Percentiles rank a stretch among this genome's conserved stretches.
Conservation (phyloP, 202 grass and related monocot species). For the Schoenoplectus tabernaemontani region DNA sequence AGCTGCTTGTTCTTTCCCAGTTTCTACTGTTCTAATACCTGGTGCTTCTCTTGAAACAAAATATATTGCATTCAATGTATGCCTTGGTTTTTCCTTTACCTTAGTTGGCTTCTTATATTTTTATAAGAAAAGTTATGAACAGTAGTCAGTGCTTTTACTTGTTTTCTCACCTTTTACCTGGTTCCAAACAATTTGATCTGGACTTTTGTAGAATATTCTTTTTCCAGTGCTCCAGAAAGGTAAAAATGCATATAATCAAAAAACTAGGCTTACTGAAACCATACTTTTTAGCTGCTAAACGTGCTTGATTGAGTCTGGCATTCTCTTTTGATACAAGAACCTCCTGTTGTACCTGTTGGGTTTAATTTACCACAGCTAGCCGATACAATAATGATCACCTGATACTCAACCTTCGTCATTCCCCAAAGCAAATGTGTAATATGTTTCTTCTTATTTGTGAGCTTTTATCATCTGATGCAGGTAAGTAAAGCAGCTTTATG, state of each 20-base stretch:
- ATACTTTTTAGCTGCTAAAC: background rate
- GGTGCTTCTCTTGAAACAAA: constrained; percentile 55
- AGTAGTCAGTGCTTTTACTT: constrained; percentile 5
- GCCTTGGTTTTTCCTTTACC: constrained; percentile 13
- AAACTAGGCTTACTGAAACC: background rate
- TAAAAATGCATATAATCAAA: background rate
- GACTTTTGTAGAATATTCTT: background rate
- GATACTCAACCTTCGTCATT: background rate
- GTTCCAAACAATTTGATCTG: background rate
- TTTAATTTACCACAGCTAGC: background rate
- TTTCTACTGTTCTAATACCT: constrained; percentile 54
- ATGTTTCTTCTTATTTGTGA: constrained; percentile 12
- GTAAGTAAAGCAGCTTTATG: constrained; percentile 87
- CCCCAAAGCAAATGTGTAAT: background rate
- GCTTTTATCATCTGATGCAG: constrained; percentile 41
- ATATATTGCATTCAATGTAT: constrained; percentile 85
- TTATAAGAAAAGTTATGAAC: constrained; percentile 20
- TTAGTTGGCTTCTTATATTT: constrained; percentile 25
- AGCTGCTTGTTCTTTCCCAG: constrained; percentile 26
- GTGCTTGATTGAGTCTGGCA: constrained; percentile 19
- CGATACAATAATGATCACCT: background rate
- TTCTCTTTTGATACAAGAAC: constrained; percentile 4
- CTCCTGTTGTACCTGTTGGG: background rate
- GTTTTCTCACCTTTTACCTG: background rate
- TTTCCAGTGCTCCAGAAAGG: background rate